A percentile compares a stretch with the other conserved stretches of the same genome.
Conservation (phyloP, 225 moss, liverwort and hornwort species). For the Sphagnum tenellum region DNA sequence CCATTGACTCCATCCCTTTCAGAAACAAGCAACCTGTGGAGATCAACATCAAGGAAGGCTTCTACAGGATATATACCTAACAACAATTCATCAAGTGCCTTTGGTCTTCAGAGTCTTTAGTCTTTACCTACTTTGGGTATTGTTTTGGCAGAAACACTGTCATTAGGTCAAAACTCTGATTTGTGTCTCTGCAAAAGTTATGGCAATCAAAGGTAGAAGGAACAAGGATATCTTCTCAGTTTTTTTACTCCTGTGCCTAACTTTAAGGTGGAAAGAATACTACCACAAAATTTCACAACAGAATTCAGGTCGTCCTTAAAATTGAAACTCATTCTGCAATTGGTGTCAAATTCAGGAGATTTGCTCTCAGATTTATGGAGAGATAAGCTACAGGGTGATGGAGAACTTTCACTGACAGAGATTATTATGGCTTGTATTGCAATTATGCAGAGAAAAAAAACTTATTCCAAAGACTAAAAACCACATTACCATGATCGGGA, state of each 20-base stretch:
- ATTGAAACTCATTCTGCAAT: background rate
- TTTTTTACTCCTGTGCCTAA: background rate
- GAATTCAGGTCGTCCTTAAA: background rate
- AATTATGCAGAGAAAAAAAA: constrained; percentile 37
- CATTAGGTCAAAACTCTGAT: no score
- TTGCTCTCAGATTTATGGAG: no score
- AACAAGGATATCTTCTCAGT: no score
- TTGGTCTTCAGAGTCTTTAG: no score
- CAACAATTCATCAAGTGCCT: background rate
- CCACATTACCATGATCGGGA: constrained; percentile 31
- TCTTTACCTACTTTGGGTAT: no score
- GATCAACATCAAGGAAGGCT: constrained; percentile 30
- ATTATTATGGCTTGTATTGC: background rate
- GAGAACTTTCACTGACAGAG: no score
- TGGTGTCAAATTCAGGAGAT: background rate
- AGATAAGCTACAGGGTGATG: no score
- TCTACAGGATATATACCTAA: constrained; percentile 22
- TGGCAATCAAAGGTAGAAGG: no score
- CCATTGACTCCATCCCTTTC: constrained; percentile 25
- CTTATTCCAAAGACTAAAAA: constrained; percentile 10
- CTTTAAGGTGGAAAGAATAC: background rate
- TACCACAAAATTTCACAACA: background rate
- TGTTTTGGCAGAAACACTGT: no score
- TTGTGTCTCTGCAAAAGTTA: no score
- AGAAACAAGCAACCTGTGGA: constrained; percentile 22